Conservation (phyloP, 768 basidiomycete species). For the Phlebiopsis flavidoalba region DNA sequence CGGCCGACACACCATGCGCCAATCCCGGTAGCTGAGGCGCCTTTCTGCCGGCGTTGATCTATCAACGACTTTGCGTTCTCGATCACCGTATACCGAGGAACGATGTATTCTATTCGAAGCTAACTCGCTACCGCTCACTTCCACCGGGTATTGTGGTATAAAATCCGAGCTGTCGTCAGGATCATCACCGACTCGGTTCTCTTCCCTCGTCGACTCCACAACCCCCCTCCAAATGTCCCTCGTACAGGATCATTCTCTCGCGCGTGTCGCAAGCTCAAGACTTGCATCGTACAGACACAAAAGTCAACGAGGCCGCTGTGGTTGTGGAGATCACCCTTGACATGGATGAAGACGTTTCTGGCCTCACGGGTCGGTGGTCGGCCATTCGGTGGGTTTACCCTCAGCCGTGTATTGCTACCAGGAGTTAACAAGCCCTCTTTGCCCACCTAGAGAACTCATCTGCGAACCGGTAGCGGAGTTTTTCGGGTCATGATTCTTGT, state of each 20-base stretch:
- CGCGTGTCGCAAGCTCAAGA: not conserved
- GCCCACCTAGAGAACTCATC: constrained; percentile 38
- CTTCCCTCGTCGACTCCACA: not conserved
- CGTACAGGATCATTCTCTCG: not conserved
- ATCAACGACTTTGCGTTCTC: not conserved
- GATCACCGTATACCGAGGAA: not conserved
- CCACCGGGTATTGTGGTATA: not conserved
- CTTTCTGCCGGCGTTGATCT: not conserved
- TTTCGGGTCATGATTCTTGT: constrained; percentile 13
- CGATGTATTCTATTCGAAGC: not conserved
- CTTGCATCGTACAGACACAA: not conserved
- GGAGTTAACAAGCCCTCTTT: not conserved
- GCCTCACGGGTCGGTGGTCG: not conserved
- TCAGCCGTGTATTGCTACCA: not conserved
- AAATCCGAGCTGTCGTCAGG: not conserved
- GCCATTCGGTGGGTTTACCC: not conserved
- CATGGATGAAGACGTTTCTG: not conserved
- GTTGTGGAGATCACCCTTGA: not conserved
- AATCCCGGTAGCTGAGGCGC: not conserved
- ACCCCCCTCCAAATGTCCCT: not conserved
- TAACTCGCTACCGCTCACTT: not conserved
- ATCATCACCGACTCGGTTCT: not conserved
- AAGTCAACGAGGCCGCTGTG: not conserved
- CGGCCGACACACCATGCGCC: not conserved
- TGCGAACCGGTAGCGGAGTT: constrained; percentile 49